phyloP scores from a whole-genome alignment of 108 stramenopile genomes.

The Pseudonitzschia pungens region DNA sequence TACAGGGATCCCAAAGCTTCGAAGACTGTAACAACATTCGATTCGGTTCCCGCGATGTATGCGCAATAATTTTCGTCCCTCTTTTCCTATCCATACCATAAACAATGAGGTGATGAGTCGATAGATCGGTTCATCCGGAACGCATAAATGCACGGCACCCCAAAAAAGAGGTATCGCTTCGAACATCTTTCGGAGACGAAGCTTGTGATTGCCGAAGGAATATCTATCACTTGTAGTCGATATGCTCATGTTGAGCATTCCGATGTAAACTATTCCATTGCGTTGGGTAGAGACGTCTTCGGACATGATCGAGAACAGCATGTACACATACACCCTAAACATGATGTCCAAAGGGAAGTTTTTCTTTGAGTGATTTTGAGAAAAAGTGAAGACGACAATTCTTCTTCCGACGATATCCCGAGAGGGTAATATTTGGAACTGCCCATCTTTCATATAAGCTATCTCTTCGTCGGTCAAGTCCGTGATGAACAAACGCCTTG shows the following conservation, averaged over 20 bases:
- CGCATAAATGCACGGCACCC: neutral
- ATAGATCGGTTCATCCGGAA: neutral
- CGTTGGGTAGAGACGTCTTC: slow-evolving; percentile 2
- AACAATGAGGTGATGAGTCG: neutral
- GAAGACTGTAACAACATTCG: slow-evolving; percentile 10
- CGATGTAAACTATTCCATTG: neutral
- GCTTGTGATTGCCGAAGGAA: neutral
- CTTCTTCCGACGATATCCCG: slow-evolving; percentile 4
- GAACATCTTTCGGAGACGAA: neutral
- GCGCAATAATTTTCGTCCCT: neutral
- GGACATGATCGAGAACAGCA: neutral
- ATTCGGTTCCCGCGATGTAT: slow-evolving; percentile 4
- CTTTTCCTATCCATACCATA: neutral
- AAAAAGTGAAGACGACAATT: neutral
- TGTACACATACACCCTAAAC: neutral
- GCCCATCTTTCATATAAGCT: slow-evolving; percentile 4
- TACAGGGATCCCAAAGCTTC: slow-evolving; percentile 10
- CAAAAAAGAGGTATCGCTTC: slow-evolving; percentile 6
- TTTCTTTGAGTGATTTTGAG: neutral
- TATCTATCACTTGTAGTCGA: neutral
- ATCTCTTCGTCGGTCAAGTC: slow-evolving; percentile 24
- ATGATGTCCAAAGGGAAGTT: neutral
- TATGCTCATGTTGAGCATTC: neutral
- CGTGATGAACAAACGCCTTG: slow-evolving; percentile 7
- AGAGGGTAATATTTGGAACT: slow-evolving; percentile 6